Evolutionary conservation across 345 rosid genomes (phyloP).

Genomic region (Eucalyptus regnans): DNA sequence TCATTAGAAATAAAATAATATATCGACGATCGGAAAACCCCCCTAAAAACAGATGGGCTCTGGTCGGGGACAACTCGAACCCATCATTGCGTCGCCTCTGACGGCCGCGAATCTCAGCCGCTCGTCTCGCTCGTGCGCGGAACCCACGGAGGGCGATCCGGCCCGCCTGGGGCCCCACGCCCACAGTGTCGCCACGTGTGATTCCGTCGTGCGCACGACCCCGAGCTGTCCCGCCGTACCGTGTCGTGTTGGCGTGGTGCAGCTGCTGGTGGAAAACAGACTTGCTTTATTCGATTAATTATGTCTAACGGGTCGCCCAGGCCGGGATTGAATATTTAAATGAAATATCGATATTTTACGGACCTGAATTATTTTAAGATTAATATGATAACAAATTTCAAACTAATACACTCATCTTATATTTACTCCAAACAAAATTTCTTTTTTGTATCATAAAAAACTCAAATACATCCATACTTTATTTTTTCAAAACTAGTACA

Average conservation of each 20-base stretch:
- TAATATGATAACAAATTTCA: no score
- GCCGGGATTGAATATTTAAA: neutral
- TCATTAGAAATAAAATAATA: neutral
- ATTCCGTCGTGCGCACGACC: neutral
- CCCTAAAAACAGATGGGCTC: neutral
- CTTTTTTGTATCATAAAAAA: no score
- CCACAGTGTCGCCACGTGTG: neutral
- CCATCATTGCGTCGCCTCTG: neutral
- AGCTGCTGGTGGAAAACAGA: neutral
- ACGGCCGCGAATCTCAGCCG: neutral
- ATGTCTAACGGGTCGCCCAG: neutral
- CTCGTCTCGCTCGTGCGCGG: neutral
- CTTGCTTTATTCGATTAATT: neutral
- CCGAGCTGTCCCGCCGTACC: neutral
- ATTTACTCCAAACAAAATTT: no score
- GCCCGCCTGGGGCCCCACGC: neutral
- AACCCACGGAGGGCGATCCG: neutral
- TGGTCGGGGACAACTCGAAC: neutral
- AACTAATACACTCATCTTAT: no score
- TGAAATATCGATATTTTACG: neutral
- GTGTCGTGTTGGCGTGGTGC: neutral
- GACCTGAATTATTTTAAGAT: no score
- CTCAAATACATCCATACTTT: accelerated
- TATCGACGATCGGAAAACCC: neutral
- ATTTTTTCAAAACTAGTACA: no score